phyloP scores from a whole-genome alignment of 2,329 filamentous ascomycete species.

The Celoporthe dispersa region DNA sequence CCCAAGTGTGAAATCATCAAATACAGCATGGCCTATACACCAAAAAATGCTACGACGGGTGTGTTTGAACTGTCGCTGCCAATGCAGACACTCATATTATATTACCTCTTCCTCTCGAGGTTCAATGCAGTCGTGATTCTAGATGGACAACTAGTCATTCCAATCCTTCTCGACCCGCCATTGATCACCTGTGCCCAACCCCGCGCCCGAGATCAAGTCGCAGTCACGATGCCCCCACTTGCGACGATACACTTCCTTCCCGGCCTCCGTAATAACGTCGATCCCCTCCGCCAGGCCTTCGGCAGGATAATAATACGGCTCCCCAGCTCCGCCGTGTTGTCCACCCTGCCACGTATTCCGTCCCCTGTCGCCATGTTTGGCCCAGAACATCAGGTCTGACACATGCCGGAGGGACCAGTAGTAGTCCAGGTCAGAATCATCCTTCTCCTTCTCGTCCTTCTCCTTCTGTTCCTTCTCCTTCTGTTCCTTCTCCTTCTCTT shows the following conservation, averaged over 20 bases:
- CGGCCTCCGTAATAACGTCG: slow-evolving; percentile 50
- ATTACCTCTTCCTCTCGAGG: too few species aligned
- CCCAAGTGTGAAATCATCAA: too few species aligned
- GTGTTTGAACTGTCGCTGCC: too few species aligned
- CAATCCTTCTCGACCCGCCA: slow-evolving; percentile 46
- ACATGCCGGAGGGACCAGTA: slow-evolving; percentile 36
- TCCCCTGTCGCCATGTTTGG: slow-evolving; percentile 46
- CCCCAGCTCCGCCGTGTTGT: slow-evolving; percentile 55
- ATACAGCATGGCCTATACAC: too few species aligned
- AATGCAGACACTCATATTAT: too few species aligned
- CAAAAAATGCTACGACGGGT: too few species aligned
- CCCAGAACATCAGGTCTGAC: slow-evolving; percentile 45
- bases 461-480: not conserved
- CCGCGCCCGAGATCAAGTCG: slow-evolving; percentile 33
- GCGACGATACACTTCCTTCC: slow-evolving; percentile 44
- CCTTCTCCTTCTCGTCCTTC: slow-evolving; percentile 28
- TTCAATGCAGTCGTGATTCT: not conserved
- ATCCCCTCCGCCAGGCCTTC: slow-evolving; percentile 50
- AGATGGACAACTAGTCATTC: slow-evolving; percentile 17
- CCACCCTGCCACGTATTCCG: slow-evolving; percentile 58
- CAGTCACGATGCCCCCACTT: slow-evolving; percentile 50
- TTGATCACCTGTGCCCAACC: slow-evolving; percentile 40
- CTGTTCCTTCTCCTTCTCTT: not conserved
- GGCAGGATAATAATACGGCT: slow-evolving; percentile 56
- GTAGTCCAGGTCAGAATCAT: slow-evolving; percentile 36